Base-by-base conservation (phyloP, 352 stramenopile species). In the Globisporangium megalacanthum region DNA sequence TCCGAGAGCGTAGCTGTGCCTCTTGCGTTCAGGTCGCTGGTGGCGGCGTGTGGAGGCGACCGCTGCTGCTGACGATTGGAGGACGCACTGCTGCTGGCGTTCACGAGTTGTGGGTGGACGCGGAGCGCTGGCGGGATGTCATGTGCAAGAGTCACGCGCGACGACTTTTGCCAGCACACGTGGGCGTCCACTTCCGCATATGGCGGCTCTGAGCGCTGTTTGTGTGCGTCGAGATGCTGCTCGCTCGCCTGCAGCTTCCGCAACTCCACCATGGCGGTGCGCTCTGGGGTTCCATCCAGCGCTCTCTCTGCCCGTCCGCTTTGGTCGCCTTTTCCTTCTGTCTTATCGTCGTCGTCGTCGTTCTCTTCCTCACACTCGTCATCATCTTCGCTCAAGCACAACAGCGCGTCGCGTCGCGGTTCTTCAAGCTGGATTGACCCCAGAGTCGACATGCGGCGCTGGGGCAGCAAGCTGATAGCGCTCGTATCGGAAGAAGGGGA, bases 131-230 rank as follows among this genome's bases (percentile, higher is more conserved):
- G 17, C 6, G 57, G 57, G 17, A 88, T 62, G 44, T 88, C 72
- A 9, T 55, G 52, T 2, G 78, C 78, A 13, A 79, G 54, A 9
- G 54, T 65, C 1, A 75, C 72, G 11, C 70, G 69, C 0, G 65
- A 55, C 0, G 71, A 66, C 57, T 81, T 70, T 45, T 88, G 73
- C 72, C 75, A 85, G 11, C 75, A 70, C 42, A 88, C 81, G 6
- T 64, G 65, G 2, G 60, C 48, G 3, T 50, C 54, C 0, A 41
- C 22, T 9, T 54, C 36, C 11, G 55, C 54, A 1, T 54, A 13
- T 0, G 6, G 44, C 9, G 29, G 11, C 10, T 49, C 33, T 22
- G 41, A 22, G 41, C 41, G 19, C 15, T 1, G 5, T n/a, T 37
- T 17, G 35, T 3, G 39, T 17, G 36, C 15, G 33, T 39, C 13